Evolutionary conservation across 2,329 filamentous ascomycete species (phyloP), one percentile per base, ranked within the genome.

Genomic region (Trichoderma aggressivum): DNA sequence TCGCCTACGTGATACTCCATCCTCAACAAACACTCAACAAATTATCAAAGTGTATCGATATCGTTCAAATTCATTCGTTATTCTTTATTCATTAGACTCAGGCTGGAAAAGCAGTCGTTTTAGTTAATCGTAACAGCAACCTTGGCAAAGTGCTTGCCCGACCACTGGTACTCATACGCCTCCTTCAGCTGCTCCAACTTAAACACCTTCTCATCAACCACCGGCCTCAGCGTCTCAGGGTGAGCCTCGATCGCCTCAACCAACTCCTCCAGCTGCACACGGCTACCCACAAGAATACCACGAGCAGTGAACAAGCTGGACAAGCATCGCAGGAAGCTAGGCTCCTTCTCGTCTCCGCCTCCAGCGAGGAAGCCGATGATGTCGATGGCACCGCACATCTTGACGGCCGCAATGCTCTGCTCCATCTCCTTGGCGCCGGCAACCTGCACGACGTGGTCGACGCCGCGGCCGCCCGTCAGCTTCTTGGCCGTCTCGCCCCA

Each of bases 261-360:
- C 83, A 88, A 85, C 11, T 86, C 85, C 77, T 87, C 84, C 78
- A 87, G 83, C 79, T 85, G 82, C 3, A 77, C 56, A 18, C 84
- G 77, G 74, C 72, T 85, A 5, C 86, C 86, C 7, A 84, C 83
- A 55, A 85, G 77, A 4, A 87, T 73, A 32, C 85, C 85, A 3
- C 86, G 79, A 7, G 82, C 81, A 0, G 81, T 86, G 77, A 82
- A 82, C 18, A 78, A 60, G 36, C 75, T 74, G 32, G 34, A 73
- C 14, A 82, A 73, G 72, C 75, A 78, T 69, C 80, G 79, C 7
- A 81, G 73, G 75, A 81, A 81, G 1, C 79, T 78, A 72, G 80
- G 74, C 7, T 76, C 75, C 10, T 63, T 47, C 53, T 74, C 71
- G 56, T 53, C 11, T 12, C 70, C 55, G 12, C n/a, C 14, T 3